Base-by-base conservation (phyloP, 148 eudicot genomes). In the Pouteria glomerata region DNA sequence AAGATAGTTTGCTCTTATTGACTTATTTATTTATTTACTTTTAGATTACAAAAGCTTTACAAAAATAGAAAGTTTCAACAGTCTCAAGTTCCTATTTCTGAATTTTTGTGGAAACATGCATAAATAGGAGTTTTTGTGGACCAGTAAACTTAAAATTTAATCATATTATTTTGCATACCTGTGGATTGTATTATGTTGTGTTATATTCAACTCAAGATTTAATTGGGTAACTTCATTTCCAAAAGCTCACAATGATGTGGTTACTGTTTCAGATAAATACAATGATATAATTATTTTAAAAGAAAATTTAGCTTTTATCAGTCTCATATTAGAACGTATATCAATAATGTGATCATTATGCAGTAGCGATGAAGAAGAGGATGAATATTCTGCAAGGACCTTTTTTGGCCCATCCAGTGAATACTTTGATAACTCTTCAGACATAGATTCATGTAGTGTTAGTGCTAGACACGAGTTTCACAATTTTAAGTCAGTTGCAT, bases 321-420 rank as follows among this genome's bases (percentile, higher is more conserved):
- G n/a, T 65, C 30, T 13, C 19, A 24, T 5, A 31, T 66, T 41
- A 57, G 44, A 57, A 39, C 24, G 23, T 56, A 18, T 6, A 52
- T 41, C n/a, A 62, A 53, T 30, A 61, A 33, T 27, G 19, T 60
- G 65, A 52, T 35, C 67, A n/a, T 73, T 56, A 69, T 85, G 72
- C 62, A 95, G 98, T 85, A 91, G 91, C 73, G 96, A 85, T 73
- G 98, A 87, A 66, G 96, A 91, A 53, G 86, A 85, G 56, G 85
- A 80, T 55, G 96, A 82, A 75, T 87, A 89, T 77, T 75, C 92
- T 0, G 73, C 76, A 66, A 81, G 78, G 63, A 77, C 77, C 65
- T 77, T 85, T 75, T 91, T 84, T 79, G 82, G 89, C 80, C 74
- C 91, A 64, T 75, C 80, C 16, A 82, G 81, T 66, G 90, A 87